Percentiles rank a stretch among this genome's conserved stretches.
These are phyloP conservation scores for Alisma plantagoaquatica DNA, from an alignment of 106 monocot genomes.

Conservation along the genomic window DNA sequence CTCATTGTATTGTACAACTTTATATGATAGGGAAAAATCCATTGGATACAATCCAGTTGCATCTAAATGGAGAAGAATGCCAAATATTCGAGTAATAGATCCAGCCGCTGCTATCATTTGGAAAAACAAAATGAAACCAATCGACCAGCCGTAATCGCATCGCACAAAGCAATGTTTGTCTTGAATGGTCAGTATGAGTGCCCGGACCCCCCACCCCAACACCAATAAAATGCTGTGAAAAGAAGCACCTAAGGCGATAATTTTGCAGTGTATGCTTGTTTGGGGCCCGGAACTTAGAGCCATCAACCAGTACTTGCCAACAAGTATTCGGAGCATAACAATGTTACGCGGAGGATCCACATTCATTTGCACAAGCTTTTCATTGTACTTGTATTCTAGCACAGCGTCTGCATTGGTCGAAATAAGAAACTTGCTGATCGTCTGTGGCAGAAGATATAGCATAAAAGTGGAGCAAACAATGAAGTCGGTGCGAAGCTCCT, in stretches of 20 bases:
- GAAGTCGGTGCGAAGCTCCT: neutral
- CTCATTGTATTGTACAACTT: neutral
- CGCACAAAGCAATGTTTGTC: neutral
- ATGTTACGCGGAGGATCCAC: no score
- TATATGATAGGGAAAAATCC: neutral
- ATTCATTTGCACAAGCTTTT: no score
- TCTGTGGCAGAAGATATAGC: neutral
- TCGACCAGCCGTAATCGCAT: neutral
- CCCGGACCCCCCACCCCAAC: no score
- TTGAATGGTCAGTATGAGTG: neutral
- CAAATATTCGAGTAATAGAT: neutral
- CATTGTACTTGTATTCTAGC: neutral
- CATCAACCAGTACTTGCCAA: conserved; percentile 9
- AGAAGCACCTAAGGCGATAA: neutral
- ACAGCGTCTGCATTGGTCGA: no score
- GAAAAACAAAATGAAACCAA: neutral
- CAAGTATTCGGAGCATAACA: neutral
- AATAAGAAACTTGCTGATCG: neutral
- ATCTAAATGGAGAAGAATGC: neutral
- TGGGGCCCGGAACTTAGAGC: neutral
- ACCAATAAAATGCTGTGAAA: no score
- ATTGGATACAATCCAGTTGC: neutral
- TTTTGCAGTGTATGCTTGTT: neutral
- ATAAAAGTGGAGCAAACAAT: neutral
- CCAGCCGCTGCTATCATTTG: neutral